Percentiles rank a stretch among this genome's conserved stretches.
phyloP scores from a whole-genome alignment of 1,139 yeast species.

The Pichia sp. region DNA sequence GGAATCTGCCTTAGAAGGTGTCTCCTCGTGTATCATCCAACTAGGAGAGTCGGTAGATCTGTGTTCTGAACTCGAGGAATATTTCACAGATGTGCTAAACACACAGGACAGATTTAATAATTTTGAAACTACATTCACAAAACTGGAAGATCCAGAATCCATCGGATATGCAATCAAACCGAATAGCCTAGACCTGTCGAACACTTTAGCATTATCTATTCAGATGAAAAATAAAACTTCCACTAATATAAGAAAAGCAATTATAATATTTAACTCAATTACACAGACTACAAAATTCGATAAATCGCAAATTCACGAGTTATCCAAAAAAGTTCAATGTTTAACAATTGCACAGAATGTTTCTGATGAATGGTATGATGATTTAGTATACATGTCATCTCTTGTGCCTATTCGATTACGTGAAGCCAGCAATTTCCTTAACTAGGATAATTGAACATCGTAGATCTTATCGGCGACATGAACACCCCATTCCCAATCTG shows the following conservation, averaged over 20 bases:
- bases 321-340: slow-evolving; percentile 2
- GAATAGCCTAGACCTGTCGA: neutral
- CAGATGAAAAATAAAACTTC: slow-evolving; percentile 2
- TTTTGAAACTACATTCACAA: neutral
- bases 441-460: slow-evolving; percentile 17
- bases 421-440: slow-evolving; percentile 8
- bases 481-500: slow-evolving; percentile 37
- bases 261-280: neutral
- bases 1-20: slow-evolving; percentile 13
- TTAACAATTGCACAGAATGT: slow-evolving; percentile 5
- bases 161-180: neutral
- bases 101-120: slow-evolving; percentile 5
- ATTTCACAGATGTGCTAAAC: neutral
- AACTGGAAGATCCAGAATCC: neutral
- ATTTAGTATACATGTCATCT: neutral
- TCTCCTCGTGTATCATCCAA: slow-evolving; percentile 5
- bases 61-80: neutral
- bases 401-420: slow-evolving; percentile 2
- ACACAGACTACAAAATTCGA: neutral
- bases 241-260: neutral
- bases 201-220: slow-evolving; percentile 1
- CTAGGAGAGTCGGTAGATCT: neutral
- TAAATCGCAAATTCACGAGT: neutral
- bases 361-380: slow-evolving; percentile 1
- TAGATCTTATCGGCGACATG: slow-evolving; percentile 32